Percentiles rank a stretch among this genome's conserved stretches.
Evolutionary conservation across 768 basidiomycete species (phyloP).

Genomic region (Mycena pura): DNA sequence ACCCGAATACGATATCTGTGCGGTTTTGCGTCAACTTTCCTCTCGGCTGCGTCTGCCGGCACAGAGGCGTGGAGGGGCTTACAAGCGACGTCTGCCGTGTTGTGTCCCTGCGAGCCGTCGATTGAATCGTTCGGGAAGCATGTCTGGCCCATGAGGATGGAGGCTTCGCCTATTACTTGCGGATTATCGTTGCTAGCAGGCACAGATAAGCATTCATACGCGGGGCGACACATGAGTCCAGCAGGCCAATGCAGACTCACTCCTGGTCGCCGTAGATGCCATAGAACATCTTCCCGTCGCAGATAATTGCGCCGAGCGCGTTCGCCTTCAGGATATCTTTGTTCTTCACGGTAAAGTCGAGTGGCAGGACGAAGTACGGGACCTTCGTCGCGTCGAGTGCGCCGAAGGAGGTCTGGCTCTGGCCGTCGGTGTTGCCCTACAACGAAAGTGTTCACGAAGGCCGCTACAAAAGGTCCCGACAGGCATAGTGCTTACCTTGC

Average conservation of each 20-base stretch:
- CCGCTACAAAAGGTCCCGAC: not conserved
- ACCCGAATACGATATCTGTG: constrained; percentile 32
- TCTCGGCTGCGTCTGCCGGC: too few relatives aligned
- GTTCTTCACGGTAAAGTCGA: constrained; percentile 16
- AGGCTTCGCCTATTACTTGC: constrained; percentile 33
- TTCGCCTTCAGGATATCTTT: constrained; percentile 18
- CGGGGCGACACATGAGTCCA: not conserved
- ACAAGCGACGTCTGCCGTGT: constrained; percentile 29
- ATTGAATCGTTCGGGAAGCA: constrained; percentile 29
- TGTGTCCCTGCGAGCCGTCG: constrained; percentile 28
- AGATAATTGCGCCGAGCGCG: constrained; percentile 32
- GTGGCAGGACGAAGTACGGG: constrained; percentile 30
- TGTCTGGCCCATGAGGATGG: constrained; percentile 29
- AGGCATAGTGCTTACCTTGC: not conserved
- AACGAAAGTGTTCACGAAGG: not conserved
- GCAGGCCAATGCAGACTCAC: constrained; percentile 5
- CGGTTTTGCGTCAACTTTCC: too few relatives aligned
- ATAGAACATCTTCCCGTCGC: constrained; percentile 33
- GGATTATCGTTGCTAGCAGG: constrained; percentile 26
- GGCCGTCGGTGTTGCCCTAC: constrained; percentile 26
- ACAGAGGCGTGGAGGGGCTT: not conserved
- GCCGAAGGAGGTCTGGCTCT: constrained; percentile 30
- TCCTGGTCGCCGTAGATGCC: constrained; percentile 32
- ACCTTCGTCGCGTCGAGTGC: constrained; percentile 28
- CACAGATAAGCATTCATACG: too few relatives aligned